Percentiles rank a stretch among this genome's conserved stretches.
phyloP scores from a whole-genome alignment of 441 rosid species.

The Gossypium laxum region DNA sequence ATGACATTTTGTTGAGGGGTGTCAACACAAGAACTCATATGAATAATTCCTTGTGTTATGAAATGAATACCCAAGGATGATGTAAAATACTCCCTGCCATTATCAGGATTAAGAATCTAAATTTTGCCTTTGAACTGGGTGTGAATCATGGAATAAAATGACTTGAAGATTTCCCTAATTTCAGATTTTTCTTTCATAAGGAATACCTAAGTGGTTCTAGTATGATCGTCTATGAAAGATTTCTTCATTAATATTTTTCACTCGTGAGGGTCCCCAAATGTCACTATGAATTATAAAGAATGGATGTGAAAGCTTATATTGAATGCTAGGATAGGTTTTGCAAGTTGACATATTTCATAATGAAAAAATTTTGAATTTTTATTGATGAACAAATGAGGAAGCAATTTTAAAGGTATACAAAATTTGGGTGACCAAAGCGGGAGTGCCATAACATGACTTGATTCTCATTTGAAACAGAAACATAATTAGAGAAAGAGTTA shows the following conservation, averaged over 20 bases:
- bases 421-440: neutral
- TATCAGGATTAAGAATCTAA: neutral
- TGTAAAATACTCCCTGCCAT: neutral
- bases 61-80: neutral
- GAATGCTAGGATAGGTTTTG: neutral
- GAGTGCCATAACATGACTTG: neutral
- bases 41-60: neutral
- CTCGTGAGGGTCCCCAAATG: neutral
- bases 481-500: neutral
- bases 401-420: neutral
- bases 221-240: neutral
- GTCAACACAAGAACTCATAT: neutral
- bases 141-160: neutral
- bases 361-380: neutral
- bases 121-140: neutral
- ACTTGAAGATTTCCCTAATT: neutral
- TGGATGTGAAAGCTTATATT: neutral
- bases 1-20: neutral
- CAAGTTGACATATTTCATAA: neutral
- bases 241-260: neutral
- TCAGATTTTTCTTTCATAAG: neutral
- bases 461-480: neutral
- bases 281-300: neutral
- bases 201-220: neutral
- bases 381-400: neutral